Conservation (phyloP, 345 rosid species). For the Kandelia obovata region DNA sequence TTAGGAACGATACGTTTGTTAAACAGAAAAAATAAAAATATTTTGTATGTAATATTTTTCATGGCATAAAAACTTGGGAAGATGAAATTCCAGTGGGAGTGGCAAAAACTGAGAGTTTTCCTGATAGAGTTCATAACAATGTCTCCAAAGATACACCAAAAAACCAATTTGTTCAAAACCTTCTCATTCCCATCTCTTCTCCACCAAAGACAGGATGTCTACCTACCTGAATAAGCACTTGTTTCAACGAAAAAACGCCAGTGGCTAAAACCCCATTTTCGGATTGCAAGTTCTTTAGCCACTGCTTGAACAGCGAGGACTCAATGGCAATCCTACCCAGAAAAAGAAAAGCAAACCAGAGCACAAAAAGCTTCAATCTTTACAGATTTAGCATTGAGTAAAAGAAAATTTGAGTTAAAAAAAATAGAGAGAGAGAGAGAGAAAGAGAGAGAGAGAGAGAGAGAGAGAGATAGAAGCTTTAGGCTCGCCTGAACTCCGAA, state of each 20-base stretch:
- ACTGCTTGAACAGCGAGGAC: constrained; percentile 69
- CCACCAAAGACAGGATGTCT: neutral
- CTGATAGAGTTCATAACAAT: neutral
- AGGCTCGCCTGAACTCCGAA: constrained; percentile 55
- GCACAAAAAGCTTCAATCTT: neutral
- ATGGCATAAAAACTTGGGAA: too few species aligned
- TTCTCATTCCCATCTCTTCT: neutral
- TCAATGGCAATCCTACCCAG: constrained; percentile 58
- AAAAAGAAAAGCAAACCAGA: neutral
- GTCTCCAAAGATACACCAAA: neutral
- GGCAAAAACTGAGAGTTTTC: too few species aligned
- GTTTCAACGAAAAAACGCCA: constrained; percentile 49
- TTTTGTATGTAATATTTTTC: neutral
- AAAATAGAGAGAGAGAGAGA: neutral
- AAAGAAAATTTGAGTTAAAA: neutral
- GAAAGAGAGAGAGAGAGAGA: too few species aligned
- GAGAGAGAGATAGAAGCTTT: neutral
- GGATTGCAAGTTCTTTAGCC: constrained; percentile 75
- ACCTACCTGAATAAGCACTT: constrained; percentile 70
- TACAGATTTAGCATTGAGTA: neutral
- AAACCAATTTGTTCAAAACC: neutral
- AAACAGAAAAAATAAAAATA: neutral
- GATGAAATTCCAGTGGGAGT: too few species aligned
- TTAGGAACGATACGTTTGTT: neutral
- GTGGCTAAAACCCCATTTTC: constrained; percentile 67